A percentile compares a stretch with the other conserved stretches of the same genome.
Conservation (phyloP, 2,329 filamentous ascomycete genomes). For the Ceratocystis albifundus region DNA sequence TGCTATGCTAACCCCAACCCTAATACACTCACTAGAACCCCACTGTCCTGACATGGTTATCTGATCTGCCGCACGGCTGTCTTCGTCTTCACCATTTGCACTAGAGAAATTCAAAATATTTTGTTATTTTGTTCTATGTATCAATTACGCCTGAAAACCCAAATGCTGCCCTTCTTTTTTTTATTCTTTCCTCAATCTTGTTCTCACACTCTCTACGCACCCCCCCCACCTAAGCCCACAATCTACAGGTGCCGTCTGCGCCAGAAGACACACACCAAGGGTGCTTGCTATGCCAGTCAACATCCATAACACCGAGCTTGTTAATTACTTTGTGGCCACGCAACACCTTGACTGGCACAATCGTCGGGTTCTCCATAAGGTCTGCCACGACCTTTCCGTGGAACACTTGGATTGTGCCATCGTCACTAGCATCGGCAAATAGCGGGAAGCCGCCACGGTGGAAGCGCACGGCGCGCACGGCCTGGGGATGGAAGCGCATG, state of each 20-base stretch:
- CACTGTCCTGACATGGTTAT: background rate
- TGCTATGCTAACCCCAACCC: background rate
- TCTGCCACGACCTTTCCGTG: constrained; percentile 92
- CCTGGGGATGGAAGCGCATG: constrained; percentile 84
- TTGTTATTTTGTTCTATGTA: constrained; percentile 18
- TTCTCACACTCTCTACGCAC: background rate
- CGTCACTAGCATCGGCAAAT: constrained; percentile 90
- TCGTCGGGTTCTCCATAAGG: constrained; percentile 89
- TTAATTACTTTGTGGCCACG: constrained; percentile 78
- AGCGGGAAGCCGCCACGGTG: constrained; percentile 68
- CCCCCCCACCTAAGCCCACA: constrained; percentile 69
- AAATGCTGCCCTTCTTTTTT: constrained; percentile 21
- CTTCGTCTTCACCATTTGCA: background rate
- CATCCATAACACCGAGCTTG: constrained; percentile 78
- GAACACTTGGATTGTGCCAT: constrained; percentile 90
- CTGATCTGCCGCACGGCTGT: background rate
- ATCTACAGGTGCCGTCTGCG: constrained; percentile 79
- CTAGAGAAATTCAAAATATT: constrained; percentile 13
- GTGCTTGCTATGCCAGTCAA: constrained; percentile 91
- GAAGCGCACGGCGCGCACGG: constrained; percentile 79
- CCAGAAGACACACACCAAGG: constrained; percentile 92
- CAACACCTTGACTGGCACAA: constrained; percentile 90
- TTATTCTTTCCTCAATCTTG: too few species aligned
- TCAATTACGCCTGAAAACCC: constrained; percentile 23
- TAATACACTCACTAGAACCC: background rate